These are phyloP conservation scores for Candida ascalaphidarum DNA, from an alignment of 805 yeast species.

Conservation along the genomic window DNA sequence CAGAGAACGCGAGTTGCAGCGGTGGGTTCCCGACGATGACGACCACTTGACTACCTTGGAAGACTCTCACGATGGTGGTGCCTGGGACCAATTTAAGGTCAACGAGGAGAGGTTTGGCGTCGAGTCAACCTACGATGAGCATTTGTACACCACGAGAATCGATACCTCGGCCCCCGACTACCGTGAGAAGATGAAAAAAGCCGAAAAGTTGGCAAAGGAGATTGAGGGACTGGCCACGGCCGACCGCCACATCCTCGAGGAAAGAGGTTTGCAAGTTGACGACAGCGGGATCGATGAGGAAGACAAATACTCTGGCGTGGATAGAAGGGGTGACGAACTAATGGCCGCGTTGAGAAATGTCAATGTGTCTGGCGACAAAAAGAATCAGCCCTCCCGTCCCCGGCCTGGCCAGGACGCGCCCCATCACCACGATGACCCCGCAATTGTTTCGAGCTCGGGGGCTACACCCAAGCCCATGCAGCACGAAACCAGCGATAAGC, in stretches of 20 bases:
- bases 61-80: constrained; percentile 19
- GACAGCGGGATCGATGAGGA: constrained; percentile 92
- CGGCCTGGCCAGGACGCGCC: constrained; percentile 35
- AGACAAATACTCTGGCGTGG: constrained; percentile 91
- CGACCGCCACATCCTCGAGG: constrained; percentile 83
- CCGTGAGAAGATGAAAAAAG: constrained; percentile 52
- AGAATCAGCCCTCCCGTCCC: constrained; percentile 8
- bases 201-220: constrained; percentile 75
- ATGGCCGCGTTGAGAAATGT: constrained; percentile 38
- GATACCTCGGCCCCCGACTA: constrained; percentile 69
- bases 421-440: constrained; percentile 53
- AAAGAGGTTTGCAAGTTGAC: constrained; percentile 70
- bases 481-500: not conserved
- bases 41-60: constrained; percentile 27
- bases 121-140: constrained; percentile 76
- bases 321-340: constrained; percentile 45
- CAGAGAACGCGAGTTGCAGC: constrained; percentile 67
- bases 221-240: constrained; percentile 65
- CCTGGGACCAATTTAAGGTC: constrained; percentile 95
- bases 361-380: constrained; percentile 11
- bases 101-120: constrained; percentile 87
- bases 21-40: constrained; percentile 71
- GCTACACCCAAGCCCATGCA: not conserved
- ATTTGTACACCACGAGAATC: constrained; percentile 74
- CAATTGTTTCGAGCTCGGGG: constrained; percentile 50